Conservation (phyloP, 257 asterid genomes). For the Mitragyna speciosa region DNA sequence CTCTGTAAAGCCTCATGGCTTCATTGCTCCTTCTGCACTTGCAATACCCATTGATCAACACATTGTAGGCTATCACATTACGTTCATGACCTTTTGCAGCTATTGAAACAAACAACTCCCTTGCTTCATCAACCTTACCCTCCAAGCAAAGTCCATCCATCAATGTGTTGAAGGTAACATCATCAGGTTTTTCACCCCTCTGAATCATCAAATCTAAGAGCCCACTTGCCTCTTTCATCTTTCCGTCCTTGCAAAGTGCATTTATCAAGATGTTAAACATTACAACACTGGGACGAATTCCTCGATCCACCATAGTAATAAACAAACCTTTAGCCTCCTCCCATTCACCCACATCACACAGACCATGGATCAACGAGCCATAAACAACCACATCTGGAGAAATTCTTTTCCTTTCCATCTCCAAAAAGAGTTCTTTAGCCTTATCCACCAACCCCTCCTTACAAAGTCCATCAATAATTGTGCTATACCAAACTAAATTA, state of each 20-base stretch:
- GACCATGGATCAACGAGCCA: constrained; percentile 51
- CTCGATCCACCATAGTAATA: constrained; percentile 60
- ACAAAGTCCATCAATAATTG: constrained; percentile 62
- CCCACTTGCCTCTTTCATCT: constrained; percentile 53
- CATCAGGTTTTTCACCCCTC: constrained; percentile 64
- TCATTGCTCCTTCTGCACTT: constrained; percentile 42
- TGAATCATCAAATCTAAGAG: constrained; percentile 57
- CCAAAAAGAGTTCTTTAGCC: constrained; percentile 50
- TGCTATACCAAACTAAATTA: constrained; percentile 51
- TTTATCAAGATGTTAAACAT: constrained; percentile 52
- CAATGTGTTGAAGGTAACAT: constrained; percentile 53
- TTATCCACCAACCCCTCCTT: constrained; percentile 55
- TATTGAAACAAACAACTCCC: constrained; percentile 52
- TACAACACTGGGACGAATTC: constrained; percentile 59
- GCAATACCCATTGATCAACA: constrained; percentile 68
- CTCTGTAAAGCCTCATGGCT: constrained; percentile 51
- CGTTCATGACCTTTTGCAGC: constrained; percentile 45
- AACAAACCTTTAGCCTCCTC: constrained; percentile 55
- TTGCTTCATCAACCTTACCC: constrained; percentile 55
- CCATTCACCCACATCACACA: constrained; percentile 50
- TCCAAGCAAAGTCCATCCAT: constrained; percentile 58
- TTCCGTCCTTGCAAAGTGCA: constrained; percentile 63
- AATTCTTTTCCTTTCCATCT: constrained; percentile 60
- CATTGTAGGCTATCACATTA: constrained; percentile 42
- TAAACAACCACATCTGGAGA: constrained; percentile 56